Evolutionary conservation across 345 rosid species (phyloP), one percentile per base, ranked within the genome.

Genomic region (Gossypium longicalyx): DNA sequence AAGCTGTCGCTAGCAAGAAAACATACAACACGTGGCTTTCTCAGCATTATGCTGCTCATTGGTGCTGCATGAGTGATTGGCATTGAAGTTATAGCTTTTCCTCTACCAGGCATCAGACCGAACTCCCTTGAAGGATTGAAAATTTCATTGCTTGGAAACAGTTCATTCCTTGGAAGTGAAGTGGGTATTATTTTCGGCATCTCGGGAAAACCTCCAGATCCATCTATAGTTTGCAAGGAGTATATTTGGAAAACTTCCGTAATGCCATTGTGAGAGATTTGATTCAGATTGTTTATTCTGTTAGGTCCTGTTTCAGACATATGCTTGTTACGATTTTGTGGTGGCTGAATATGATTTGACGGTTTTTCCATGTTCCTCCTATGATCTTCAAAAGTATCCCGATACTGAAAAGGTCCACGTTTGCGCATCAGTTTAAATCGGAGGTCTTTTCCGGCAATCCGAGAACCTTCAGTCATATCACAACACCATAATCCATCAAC

Each of bases 371-470:
- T 29, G 23, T 56, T 45, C 64, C 49, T 74, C 47, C 66, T 41
- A 20, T 17, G 78, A 29, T 77, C 79, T 25, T 76, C 70, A 13
- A 12, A 49, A 51, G 13, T 58, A 51, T 23, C 64, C 8, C 17
- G 49, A n/a, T 17, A 45, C 20, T 58, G 67, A 52, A 25, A 60
- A 47, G 48, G 52, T 4, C 53, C 51, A 38, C 76, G 51, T 60
- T 77, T 81, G 69, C 4, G 53, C 13, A 74, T 74, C 62, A 77
- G 79, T 54, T 71, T 77, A 27, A 82, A 59, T 9, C 89, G 78
- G 9, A 86, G 87, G 77, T 86, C 89, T 53, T 79, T 82, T 63
- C 25, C 34, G 13, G 64, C 80, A 64, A 78, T 54, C 29, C 60
- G 58, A 54, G 82, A 71, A 66, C 76, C 89, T 86, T 81, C 76